Conservation (phyloP, 129 eudicot species). For the Escallonia rubra region DNA sequence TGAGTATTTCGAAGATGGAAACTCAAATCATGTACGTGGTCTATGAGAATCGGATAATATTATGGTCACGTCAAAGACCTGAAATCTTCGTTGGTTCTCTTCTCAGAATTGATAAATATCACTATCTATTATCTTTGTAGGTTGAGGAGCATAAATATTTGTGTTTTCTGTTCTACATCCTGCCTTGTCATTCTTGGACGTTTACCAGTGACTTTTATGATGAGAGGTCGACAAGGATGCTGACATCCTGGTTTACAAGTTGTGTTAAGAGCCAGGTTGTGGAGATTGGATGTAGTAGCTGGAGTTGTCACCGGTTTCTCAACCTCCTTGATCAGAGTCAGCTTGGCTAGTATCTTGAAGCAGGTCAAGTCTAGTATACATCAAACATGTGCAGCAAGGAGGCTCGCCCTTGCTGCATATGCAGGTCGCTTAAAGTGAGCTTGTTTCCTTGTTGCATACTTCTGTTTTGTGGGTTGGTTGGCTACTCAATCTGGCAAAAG, state of each 20-base stretch:
- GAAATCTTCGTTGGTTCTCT: neutral
- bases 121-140: neutral
- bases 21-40: too few relatives aligned
- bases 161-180: neutral
- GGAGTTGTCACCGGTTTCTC: conserved; percentile 63
- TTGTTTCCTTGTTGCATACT: conserved; percentile 66
- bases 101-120: neutral
- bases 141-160: neutral
- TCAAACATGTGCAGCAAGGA: conserved; percentile 10
- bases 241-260: conserved; percentile 44
- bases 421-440: conserved; percentile 38
- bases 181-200: neutral
- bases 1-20: too few relatives aligned
- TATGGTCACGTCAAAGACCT: too few relatives aligned
- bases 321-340: conserved; percentile 45
- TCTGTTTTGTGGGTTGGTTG: conserved; percentile 75
- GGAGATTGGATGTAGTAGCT: conserved; percentile 60
- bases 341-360: conserved; percentile 37
- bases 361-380: conserved; percentile 27
- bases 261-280: conserved; percentile 17
- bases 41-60: too few relatives aligned
- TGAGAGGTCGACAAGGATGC: conserved; percentile 60
- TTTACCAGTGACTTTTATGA: neutral
- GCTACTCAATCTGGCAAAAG: conserved; percentile 57
- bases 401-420: conserved; percentile 13